phyloP scores from a whole-genome alignment of 495 filamentous ascomycete genomes.

The Penicillium taxi region DNA sequence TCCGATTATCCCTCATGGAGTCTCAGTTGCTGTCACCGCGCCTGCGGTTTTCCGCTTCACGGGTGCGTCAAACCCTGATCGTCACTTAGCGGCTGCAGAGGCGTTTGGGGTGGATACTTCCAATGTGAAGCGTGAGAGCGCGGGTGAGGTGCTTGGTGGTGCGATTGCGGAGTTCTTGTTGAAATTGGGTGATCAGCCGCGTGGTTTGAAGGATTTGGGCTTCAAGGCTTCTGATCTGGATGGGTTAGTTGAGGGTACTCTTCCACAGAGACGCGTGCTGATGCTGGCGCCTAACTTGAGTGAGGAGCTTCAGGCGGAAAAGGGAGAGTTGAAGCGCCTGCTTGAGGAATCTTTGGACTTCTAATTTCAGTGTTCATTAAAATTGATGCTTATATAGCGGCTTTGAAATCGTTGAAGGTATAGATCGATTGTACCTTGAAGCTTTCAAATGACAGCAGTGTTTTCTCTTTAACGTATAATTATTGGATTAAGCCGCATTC shows the following conservation, averaged over 20 bases:
- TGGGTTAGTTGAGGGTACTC: slow-evolving; percentile 80
- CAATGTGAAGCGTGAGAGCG: slow-evolving; percentile 76
- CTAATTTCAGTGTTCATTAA: too few species aligned
- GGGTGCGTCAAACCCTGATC: slow-evolving; percentile 78
- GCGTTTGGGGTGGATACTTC: slow-evolving; percentile 83
- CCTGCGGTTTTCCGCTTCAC: slow-evolving; percentile 94
- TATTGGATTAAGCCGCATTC: not conserved
- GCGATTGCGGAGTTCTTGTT: slow-evolving; percentile 72
- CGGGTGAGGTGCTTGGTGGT: slow-evolving; percentile 77
- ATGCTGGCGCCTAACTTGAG: slow-evolving; percentile 83
- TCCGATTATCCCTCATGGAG: slow-evolving; percentile 90
- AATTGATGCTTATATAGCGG: not conserved
- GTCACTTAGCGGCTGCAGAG: slow-evolving; percentile 83
- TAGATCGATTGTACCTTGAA: too few species aligned
- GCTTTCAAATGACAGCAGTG: too few species aligned
- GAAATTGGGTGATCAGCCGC: slow-evolving; percentile 81
- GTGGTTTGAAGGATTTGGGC: slow-evolving; percentile 74
- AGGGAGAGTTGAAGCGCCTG: slow-evolving; percentile 55
- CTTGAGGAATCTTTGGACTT: slow-evolving; percentile 63
- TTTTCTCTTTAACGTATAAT: too few species aligned
- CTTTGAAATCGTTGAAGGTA: too few species aligned
- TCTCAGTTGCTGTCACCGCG: slow-evolving; percentile 88
- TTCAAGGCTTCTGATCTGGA: slow-evolving; percentile 69
- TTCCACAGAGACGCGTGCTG: slow-evolving; percentile 82
- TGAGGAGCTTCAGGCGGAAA: slow-evolving; percentile 52